These are phyloP conservation scores for Auriculariales sp. DNA, from an alignment of 768 basidiomycete species.

Conservation along the genomic window DNA sequence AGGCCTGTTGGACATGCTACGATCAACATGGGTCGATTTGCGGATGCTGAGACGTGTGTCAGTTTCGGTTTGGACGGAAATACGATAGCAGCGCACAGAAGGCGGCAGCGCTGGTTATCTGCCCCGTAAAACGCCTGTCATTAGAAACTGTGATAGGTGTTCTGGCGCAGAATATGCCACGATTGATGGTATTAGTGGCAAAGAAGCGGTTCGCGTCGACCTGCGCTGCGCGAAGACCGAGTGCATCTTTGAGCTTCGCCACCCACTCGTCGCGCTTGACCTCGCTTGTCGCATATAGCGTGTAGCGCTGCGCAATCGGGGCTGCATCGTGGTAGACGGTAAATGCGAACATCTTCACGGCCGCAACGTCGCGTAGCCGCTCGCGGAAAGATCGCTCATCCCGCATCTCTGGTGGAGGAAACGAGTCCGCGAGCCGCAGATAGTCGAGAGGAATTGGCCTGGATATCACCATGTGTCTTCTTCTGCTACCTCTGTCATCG, in stretches of 20 bases:
- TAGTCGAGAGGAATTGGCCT: slow-evolving; percentile 74
- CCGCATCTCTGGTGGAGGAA: slow-evolving; percentile 41
- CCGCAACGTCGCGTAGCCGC: background rate
- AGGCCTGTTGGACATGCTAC: slow-evolving; percentile 56
- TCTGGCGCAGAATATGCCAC: slow-evolving; percentile 43
- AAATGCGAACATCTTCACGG: slow-evolving; percentile 49
- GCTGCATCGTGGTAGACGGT: slow-evolving; percentile 58
- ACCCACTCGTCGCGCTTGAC: slow-evolving; percentile 48
- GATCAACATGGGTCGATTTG: slow-evolving; percentile 41
- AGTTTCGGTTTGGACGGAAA: background rate
- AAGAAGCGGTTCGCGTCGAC: slow-evolving; percentile 74
- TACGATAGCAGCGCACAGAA: slow-evolving; percentile 55
- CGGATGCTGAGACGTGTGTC: slow-evolving; percentile 24
- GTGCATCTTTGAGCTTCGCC: slow-evolving; percentile 41
- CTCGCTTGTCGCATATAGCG: slow-evolving; percentile 51
- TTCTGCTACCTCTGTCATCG: slow-evolving; percentile 28
- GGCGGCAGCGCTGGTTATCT: slow-evolving; percentile 40
- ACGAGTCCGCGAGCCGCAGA: slow-evolving; percentile 57
- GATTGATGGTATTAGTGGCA: slow-evolving; percentile 40
- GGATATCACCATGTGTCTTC: slow-evolving; percentile 37
- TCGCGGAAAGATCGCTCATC: slow-evolving; percentile 43
- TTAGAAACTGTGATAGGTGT: slow-evolving; percentile 19
- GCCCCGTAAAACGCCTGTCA: slow-evolving; percentile 35
- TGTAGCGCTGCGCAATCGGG: slow-evolving; percentile 46
- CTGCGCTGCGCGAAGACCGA: slow-evolving; percentile 45